Evolutionary conservation across 2,329 filamentous ascomycete species (phyloP).

Genomic region (Colletotrichum ledebouriae): DNA sequence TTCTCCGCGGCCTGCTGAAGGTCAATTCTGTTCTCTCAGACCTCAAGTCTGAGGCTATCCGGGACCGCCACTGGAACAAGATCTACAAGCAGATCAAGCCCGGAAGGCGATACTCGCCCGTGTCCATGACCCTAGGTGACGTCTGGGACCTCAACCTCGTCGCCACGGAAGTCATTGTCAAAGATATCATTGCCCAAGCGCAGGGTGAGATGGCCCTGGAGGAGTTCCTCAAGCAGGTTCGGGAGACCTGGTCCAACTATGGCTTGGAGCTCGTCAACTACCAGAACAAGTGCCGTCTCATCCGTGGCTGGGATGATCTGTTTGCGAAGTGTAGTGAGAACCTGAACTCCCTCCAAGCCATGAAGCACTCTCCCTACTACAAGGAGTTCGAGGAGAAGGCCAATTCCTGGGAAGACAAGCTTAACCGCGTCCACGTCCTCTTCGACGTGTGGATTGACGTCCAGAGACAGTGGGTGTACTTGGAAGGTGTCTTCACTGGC

Average conservation of each 20-base stretch:
- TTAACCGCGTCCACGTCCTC: conserved; percentile 95
- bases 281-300: conserved; percentile 97
- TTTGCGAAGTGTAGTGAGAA: conserved; percentile 99
- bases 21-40: conserved; percentile 90
- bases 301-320: conserved; percentile 97
- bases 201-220: conserved; percentile 98
- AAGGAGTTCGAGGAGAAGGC: conserved; percentile 99
- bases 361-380: conserved; percentile 99
- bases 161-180: conserved; percentile 87
- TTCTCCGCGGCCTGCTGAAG: conserved; percentile 89
- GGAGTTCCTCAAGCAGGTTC: conserved; percentile 95
- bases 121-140: conserved; percentile 96
- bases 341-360: conserved; percentile 95
- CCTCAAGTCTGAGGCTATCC: conserved; percentile 95
- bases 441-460: conserved; percentile 99
- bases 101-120: conserved; percentile 91
- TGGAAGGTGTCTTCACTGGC: conserved; percentile 98
- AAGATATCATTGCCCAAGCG: conserved; percentile 93
- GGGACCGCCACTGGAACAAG: conserved; percentile 96
- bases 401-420: conserved; percentile 95
- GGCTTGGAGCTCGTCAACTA: conserved; percentile 95
- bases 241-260: conserved; percentile 97
- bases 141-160: conserved; percentile 97
- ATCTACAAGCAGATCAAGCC: conserved; percentile 97
- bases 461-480: conserved; percentile 99